phyloP scores from a whole-genome alignment of 2,329 filamentous ascomycete species.

The Aspergillus calidoustus region DNA sequence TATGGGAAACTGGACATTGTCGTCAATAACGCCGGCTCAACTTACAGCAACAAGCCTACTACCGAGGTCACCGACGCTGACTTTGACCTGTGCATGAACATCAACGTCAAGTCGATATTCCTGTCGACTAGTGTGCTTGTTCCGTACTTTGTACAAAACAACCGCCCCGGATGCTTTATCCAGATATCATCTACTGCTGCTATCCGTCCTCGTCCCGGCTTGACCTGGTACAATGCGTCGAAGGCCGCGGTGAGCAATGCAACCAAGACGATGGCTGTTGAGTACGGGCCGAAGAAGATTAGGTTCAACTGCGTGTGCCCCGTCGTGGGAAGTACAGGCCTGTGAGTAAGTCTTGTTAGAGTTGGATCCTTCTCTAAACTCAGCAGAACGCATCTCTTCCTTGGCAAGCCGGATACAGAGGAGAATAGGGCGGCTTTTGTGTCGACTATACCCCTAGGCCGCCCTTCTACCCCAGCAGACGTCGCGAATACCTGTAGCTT shows the following conservation, averaged over 20 bases:
- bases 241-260: constrained; percentile 46
- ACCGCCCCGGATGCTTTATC: constrained; percentile 42
- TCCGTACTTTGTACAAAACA: constrained; percentile 40
- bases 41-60: constrained; percentile 43
- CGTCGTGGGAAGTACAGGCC: constrained; percentile 28
- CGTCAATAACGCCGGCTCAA: constrained; percentile 51
- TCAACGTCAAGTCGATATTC: constrained; percentile 48
- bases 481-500: constrained; percentile 71
- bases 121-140: constrained; percentile 39
- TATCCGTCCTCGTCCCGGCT: constrained; percentile 41
- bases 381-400: constrained; percentile 62
- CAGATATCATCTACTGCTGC: constrained; percentile 48
- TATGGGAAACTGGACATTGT: constrained; percentile 45
- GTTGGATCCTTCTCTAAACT: not conserved
- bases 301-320: constrained; percentile 34
- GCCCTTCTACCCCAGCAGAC: constrained; percentile 52
- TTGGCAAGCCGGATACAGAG: constrained; percentile 43
- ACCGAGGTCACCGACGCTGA: constrained; percentile 45
- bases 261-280: constrained; percentile 31
- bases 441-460: constrained; percentile 42
- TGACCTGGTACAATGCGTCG: constrained; percentile 49
- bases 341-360: constrained; percentile 19
- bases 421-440: constrained; percentile 45
- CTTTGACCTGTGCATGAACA: constrained; percentile 45
- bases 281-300: constrained; percentile 30